Base-by-base conservation (phyloP, 768 basidiomycete species). In the Phylloporus scabripes region DNA sequence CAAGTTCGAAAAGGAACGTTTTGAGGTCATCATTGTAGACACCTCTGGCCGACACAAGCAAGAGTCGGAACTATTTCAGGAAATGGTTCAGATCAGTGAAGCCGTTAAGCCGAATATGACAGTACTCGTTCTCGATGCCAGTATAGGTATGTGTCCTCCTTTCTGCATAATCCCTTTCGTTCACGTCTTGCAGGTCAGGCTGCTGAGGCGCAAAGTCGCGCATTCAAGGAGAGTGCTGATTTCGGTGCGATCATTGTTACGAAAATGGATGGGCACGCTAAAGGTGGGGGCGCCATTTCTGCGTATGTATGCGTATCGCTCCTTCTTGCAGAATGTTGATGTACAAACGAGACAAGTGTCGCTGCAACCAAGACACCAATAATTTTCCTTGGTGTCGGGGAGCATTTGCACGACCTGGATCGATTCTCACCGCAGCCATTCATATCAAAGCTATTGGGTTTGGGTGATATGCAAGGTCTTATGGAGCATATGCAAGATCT, bases 211-310 rank as follows among this genome's bases (percentile, higher is more conserved):
- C 96, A 99, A 63, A 88, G 87, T 65, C 81, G 82, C 36, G 96
- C 96, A 1, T 99, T 99, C 78, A 99, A 99, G 70, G 95, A 98
- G 54, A 92, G 87, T 52, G 90, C 93, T 18, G 83, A 96, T 64
- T 99, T 99, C 64, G 96, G 95, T 49, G 96, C 95, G 2, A 99
- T 99, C 56, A 96, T 99, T 51, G 96, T 99, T 14, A 99, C 96
- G 10, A 99, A 99, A 72, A 92, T 99, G 84, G 96, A 99, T 59
- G 96, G 96, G 4, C 96, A 99, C 60, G 96, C 96, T 1, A 98
- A 96, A 66, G 96, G 96, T 48, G 96, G 96, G 67, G 96, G 96
- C 20, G 96, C 96, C 26, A 98, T 99, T 52, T 99, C 96, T 39
- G 95, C 95, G 95, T 97, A 71, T 51, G 92, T 77, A 18, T 36